Percentiles rank a stretch among this genome's conserved stretches.
Conservation (phyloP, 1,284 basidiomycete genomes). For the Sporisorium exsertum region DNA sequence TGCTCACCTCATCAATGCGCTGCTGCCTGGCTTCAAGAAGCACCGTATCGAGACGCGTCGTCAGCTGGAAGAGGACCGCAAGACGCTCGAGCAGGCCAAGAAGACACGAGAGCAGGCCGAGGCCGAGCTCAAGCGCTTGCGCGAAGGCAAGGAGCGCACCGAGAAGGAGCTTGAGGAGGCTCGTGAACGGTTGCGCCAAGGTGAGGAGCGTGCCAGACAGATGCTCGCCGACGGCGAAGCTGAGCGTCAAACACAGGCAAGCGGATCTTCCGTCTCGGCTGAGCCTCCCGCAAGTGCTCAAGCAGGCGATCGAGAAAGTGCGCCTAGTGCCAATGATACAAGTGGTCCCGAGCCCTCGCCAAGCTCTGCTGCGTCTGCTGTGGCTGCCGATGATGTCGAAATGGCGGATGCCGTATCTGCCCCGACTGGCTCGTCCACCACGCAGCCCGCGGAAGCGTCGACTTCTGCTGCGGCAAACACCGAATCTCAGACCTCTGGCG, state of each 20-base stretch:
- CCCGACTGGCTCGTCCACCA: slow-evolving; percentile 11
- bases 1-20: slow-evolving; percentile 80
- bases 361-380: slow-evolving; percentile 6
- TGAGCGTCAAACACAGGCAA: slow-evolving; percentile 68
- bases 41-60: slow-evolving; percentile 31
- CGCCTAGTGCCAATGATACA: neutral
- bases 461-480: neutral
- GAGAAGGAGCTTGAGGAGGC: slow-evolving; percentile 60
- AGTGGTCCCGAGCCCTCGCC: slow-evolving; percentile 27
- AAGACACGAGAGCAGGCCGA: slow-evolving; percentile 67
- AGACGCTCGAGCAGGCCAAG: slow-evolving; percentile 66
- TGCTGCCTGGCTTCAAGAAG: slow-evolving; percentile 77
- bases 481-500: slow-evolving; percentile 6
- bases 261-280: slow-evolving; percentile 24
- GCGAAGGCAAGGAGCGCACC: slow-evolving; percentile 43
- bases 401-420: slow-evolving; percentile 53
- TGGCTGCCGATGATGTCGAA: slow-evolving; percentile 54
- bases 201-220: slow-evolving; percentile 66
- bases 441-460: slow-evolving; percentile 11
- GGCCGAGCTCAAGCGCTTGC: slow-evolving; percentile 44
- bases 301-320: neutral
- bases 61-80: slow-evolving; percentile 70
- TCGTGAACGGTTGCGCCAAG: slow-evolving; percentile 62
- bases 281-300: slow-evolving; percentile 44
- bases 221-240: slow-evolving; percentile 16